A percentile compares a stretch with the other conserved stretches of the same genome.
phyloP scores from a whole-genome alignment of 495 filamentous ascomycete species.

The Podospora conica region DNA sequence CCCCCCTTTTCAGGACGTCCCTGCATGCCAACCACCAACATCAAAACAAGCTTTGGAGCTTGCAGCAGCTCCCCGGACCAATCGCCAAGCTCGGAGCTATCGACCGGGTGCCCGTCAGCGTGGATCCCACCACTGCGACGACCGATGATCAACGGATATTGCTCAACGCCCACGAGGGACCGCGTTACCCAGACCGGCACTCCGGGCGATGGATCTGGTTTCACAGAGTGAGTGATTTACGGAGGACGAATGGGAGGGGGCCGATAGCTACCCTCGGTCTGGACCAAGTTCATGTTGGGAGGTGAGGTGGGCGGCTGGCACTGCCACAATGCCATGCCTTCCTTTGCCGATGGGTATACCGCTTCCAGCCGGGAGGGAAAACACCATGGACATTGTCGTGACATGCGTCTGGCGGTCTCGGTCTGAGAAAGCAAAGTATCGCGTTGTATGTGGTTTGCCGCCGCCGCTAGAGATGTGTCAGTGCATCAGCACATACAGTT shows the following conservation, averaged over 20 bases:
- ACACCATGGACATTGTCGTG: not conserved
- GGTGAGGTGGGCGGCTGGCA: not conserved
- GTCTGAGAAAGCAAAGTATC: not conserved
- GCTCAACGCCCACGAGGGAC: not conserved
- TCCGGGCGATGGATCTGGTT: not conserved
- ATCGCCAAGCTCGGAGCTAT: slow-evolving; percentile 8
- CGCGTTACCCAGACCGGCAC: slow-evolving; percentile 1
- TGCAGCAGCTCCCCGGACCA: not conserved
- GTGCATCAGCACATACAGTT: not conserved
- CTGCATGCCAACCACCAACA: not conserved
- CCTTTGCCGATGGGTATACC: not conserved
- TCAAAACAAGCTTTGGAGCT: not conserved
- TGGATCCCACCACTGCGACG: not conserved
- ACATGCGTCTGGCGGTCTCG: not conserved
- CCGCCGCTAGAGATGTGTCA: not conserved
- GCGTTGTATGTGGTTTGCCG: not conserved
- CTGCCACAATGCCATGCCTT: not conserved
- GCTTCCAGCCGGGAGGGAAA: not conserved
- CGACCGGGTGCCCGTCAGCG: not conserved
- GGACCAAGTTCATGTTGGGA: no score
- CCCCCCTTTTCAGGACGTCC: not conserved
- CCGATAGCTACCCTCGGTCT: not conserved
- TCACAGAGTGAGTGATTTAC: slow-evolving; percentile 1
- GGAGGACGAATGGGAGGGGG: not conserved
- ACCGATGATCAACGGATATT: not conserved